Percentiles rank a stretch among this genome's conserved stretches.
Evolutionary conservation across 495 filamentous ascomycete species (phyloP).

Genomic region (Apiosordaria backusii): DNA sequence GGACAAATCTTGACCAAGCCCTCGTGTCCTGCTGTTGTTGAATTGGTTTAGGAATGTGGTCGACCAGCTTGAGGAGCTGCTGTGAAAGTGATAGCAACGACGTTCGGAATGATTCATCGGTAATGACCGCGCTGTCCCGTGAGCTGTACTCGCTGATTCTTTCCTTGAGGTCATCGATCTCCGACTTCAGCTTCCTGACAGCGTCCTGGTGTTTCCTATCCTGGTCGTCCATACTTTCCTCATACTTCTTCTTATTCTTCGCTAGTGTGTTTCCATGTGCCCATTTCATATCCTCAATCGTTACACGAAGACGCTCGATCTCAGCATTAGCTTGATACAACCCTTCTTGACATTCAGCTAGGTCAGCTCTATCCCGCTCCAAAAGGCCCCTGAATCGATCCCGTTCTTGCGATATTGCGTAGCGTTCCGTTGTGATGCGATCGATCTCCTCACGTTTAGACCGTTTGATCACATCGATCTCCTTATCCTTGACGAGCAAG

Average conservation of each 20-base stretch:
- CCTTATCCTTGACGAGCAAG: neutral
- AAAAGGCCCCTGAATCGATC: neutral
- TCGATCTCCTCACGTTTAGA: neutral
- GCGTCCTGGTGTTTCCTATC: neutral
- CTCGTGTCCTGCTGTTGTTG: neutral
- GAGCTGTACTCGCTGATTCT: neutral
- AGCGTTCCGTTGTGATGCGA: neutral
- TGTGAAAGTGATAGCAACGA: neutral
- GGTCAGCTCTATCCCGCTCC: neutral
- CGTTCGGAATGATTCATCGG: neutral
- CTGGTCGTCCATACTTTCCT: neutral
- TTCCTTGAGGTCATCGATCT: neutral
- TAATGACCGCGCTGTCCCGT: neutral
- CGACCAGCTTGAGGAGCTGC: neutral
- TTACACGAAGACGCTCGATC: neutral
- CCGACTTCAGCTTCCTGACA: neutral
- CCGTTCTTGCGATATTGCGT: neutral
- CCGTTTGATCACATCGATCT: neutral
- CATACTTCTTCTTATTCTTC: neutral
- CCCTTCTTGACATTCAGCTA: neutral
- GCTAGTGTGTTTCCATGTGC: neutral
- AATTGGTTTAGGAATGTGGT: neutral
- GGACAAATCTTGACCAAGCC: neutral
- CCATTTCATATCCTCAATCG: neutral
- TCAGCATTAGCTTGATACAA: neutral